Base-by-base conservation (phyloP, 176 grass and related monocot genomes). In the Miscanthus lutarioriparius region DNA sequence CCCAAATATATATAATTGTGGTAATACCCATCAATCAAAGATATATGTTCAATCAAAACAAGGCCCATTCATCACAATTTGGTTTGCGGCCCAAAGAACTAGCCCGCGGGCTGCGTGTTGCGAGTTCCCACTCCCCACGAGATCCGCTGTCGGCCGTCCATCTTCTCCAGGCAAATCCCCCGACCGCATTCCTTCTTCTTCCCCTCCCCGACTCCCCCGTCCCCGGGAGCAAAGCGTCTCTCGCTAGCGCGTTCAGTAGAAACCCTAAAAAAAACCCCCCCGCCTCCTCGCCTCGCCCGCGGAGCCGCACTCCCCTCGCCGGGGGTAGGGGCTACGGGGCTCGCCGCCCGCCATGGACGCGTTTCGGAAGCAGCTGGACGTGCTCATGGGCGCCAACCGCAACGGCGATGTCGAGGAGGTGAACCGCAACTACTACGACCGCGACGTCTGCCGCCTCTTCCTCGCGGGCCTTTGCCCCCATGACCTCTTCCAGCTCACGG, bases 401-500 rank as follows among this genome's bases (percentile, higher is more conserved):
- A 99, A 99, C 86, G 96, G 96, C 17, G 93, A 99, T 86, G 91
- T 90, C 35, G 86, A 82, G 79, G 96, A 96, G 87, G 91, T 99
- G 76, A 96, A 89, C 75, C 91, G 90, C 77, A 96, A 99, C 88
- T 96, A 89, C 93, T 96, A 90, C 81, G 93, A 96, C 87, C 93
- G 93, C 85, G 96, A 99, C 64, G 96, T 96, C 70, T 99, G 93
- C 80, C 96, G 89, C 73, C 93, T 99, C 79, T 99, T 90, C 84
- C 88, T 99, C 76, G 84, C 86, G 56, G 96, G 96, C 1, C 96
- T 99, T 39, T 99, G 96, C 88, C 91, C 91, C 17, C 96, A 99
- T 81, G 93, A 96, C 75, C 96, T 99, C 86, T 96, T 99, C 84
- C 93, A 99, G 86, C 96, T 96, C 67, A 99, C 96, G 84, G 96